phyloP scores from a whole-genome alignment of 2,329 filamentous ascomycete species.

The Didymella pomorum region DNA sequence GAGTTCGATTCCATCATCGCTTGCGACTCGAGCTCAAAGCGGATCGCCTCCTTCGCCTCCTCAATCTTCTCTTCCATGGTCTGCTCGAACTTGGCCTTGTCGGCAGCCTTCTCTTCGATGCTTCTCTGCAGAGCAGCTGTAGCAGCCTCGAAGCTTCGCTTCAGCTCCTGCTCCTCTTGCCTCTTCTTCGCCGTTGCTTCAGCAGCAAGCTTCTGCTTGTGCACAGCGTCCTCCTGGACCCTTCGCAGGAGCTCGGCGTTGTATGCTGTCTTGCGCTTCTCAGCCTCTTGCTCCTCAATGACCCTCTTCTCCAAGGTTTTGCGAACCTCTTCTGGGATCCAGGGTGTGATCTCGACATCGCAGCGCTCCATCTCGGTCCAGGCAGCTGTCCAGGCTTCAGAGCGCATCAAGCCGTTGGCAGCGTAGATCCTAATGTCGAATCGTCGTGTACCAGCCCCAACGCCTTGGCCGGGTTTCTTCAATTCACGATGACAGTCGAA shows the following conservation, averaged over 20 bases:
- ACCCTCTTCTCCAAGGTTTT: conserved; percentile 65
- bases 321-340: conserved; percentile 67
- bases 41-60: conserved; percentile 45
- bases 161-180: conserved; percentile 37
- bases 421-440: conserved; percentile 91
- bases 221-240: conserved; percentile 44
- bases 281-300: conserved; percentile 52
- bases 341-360: conserved; percentile 87
- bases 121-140: conserved; percentile 37
- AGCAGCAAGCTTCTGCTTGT: conserved; percentile 38
- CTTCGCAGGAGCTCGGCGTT: conserved; percentile 43
- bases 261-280: conserved; percentile 40
- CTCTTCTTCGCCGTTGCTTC: conserved; percentile 37
- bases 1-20: conserved; percentile 38
- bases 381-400: conserved; percentile 89
- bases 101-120: conserved; percentile 38
- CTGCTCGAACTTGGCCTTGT: conserved; percentile 41
- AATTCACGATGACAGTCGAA: conserved; percentile 57
- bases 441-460: conserved; percentile 58
- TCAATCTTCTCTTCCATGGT: conserved; percentile 40
- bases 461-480: conserved; percentile 46
- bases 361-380: conserved; percentile 99
- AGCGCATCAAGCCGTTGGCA: conserved; percentile 91
- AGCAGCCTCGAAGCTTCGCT: conserved; percentile 39
- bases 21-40: conserved; percentile 43